Percentiles rank a stretch among this genome's conserved stretches.
Evolutionary conservation across 441 rosid species (phyloP).

Genomic region (Bocquillonia castaneifolia): DNA sequence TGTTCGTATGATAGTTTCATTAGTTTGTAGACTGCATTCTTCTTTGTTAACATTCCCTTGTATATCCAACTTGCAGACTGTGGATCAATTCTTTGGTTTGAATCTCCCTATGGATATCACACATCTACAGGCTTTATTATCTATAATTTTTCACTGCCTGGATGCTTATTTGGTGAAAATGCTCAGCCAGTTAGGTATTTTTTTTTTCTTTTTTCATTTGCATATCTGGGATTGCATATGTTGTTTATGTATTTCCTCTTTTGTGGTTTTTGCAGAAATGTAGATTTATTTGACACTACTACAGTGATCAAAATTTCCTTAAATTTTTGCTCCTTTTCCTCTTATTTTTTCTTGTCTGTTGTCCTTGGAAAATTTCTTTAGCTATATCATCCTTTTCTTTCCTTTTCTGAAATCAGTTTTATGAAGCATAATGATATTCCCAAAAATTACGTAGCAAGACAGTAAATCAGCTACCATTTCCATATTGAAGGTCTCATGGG

Average conservation of each 20-base stretch:
- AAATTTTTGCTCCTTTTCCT: not conserved
- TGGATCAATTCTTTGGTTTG: conserved; percentile 86
- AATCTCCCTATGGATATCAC: conserved; percentile 84
- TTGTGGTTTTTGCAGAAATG: not conserved
- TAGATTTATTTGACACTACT: not conserved
- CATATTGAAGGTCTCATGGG: not conserved
- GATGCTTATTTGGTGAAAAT: conserved; percentile 72
- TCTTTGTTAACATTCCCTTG: conserved; percentile 19
- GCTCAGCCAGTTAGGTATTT: conserved; percentile 71
- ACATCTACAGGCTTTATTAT: conserved; percentile 95
- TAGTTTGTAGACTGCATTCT: not conserved
- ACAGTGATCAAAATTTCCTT: not conserved
- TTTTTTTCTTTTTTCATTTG: conserved; percentile 13
- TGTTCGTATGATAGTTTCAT: not conserved
- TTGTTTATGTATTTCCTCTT: conserved; percentile 1
- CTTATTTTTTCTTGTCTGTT: not conserved
- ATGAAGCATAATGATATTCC: not conserved
- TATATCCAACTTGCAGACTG: conserved; percentile 60
- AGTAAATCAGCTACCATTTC: not conserved
- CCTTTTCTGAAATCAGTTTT: not conserved
- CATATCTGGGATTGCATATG: not conserved
- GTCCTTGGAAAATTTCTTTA: not conserved
- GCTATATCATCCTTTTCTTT: not conserved
- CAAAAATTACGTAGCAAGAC: not conserved
- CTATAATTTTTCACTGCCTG: conserved; percentile 81